A percentile compares a stretch with the other conserved stretches of the same genome.
phyloP scores from a whole-genome alignment of 495 filamentous ascomycete species.

The Sordaria brevicollis region DNA sequence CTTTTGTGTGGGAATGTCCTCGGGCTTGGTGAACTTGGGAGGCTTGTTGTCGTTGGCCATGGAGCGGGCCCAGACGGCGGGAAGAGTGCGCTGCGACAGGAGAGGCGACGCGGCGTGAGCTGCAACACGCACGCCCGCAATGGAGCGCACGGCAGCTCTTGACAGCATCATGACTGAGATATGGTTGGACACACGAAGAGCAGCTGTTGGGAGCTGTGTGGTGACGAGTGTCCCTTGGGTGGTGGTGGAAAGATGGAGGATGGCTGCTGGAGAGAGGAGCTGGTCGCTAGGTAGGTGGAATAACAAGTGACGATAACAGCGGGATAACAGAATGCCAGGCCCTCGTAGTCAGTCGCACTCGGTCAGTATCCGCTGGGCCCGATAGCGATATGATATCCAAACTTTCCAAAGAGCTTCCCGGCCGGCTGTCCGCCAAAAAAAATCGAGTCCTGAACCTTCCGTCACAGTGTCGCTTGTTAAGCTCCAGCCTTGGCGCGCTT shows the following conservation, averaged over 20 bases:
- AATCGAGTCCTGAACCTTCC: not conserved
- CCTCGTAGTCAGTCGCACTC: not conserved
- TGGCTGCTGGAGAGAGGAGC: not conserved
- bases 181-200: not conserved
- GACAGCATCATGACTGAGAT: conserved; percentile 27
- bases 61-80: conserved; percentile 27
- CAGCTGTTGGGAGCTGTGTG: not conserved
- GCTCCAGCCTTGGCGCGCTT: not conserved
- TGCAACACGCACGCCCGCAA: conserved; percentile 10
- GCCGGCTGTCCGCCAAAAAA: not conserved
- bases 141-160: conserved; percentile 29
- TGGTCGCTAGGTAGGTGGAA: not conserved
- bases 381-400: not conserved
- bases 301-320: not conserved
- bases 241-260: not conserved
- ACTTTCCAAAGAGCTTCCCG: not conserved
- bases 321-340: not conserved
- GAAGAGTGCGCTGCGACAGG: conserved; percentile 11
- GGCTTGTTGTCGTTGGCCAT: conserved; percentile 29
- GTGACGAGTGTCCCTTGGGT: not conserved
- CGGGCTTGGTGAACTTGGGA: conserved; percentile 14
- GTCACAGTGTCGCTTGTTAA: not conserved
- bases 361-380: not conserved
- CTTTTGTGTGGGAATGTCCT: conserved; percentile 6
- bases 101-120: conserved; percentile 17